A percentile compares a stretch with the other conserved stretches of the same genome.
These are phyloP conservation scores for Setaria italica DNA, from an alignment of 202 grass and related monocot genomes.

Conservation along the genomic window DNA sequence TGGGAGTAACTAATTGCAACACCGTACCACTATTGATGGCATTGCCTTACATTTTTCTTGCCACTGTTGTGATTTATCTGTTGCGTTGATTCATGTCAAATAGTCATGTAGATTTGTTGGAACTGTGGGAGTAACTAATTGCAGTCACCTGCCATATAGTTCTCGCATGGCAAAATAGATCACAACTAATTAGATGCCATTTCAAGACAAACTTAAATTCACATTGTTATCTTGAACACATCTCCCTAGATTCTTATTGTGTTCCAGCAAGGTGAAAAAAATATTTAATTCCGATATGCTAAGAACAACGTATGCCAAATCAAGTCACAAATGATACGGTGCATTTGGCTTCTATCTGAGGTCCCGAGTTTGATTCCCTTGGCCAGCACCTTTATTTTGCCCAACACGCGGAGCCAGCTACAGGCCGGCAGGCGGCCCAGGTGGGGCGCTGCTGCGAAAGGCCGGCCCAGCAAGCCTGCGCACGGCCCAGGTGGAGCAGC, in stretches of 20 bases:
- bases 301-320: too few species aligned
- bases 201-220: conserved; percentile 25
- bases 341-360: too few species aligned
- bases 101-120: neutral
- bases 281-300: conserved; percentile 11
- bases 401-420: too few species aligned
- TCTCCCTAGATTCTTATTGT: conserved; percentile 4
- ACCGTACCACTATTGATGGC: neutral
- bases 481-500: too few species aligned
- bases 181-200: conserved; percentile 31
- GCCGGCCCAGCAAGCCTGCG: too few species aligned
- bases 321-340: too few species aligned
- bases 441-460: too few species aligned
- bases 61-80: neutral
- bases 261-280: conserved; percentile 14
- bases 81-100: conserved; percentile 39
- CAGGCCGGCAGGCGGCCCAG: too few species aligned
- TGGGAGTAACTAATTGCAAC: neutral
- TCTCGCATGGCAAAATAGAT: neutral
- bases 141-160: conserved; percentile 3
- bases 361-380: too few species aligned
- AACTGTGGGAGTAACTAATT: conserved; percentile 6
- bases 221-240: conserved; percentile 38
- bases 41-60: neutral
- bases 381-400: too few species aligned